A percentile compares a stretch with the other conserved stretches of the same genome.
Evolutionary conservation across 2,329 filamentous ascomycete genomes (phyloP).

Genomic region (Lasiodiplodia citricola): DNA sequence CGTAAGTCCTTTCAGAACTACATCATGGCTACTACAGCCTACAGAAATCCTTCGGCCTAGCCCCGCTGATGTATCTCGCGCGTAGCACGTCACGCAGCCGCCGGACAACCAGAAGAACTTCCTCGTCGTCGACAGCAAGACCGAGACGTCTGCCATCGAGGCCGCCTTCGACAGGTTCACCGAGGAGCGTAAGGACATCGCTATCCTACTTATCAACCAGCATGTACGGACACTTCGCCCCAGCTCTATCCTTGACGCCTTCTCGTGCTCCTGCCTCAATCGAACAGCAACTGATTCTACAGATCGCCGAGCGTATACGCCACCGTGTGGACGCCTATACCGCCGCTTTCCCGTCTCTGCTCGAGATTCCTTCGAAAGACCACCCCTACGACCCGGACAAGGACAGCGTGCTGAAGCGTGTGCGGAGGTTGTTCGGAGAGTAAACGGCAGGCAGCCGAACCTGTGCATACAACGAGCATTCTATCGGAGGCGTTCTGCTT

Average conservation of each 20-base stretch:
- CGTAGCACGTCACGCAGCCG: conserved; percentile 84
- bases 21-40: not conserved
- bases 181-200: conserved; percentile 90
- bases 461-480: conserved; percentile 1
- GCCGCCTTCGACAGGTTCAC: conserved; percentile 89
- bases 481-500: conserved; percentile 19
- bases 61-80: not conserved
- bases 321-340: conserved; percentile 89
- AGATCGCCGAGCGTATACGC: conserved; percentile 95
- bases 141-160: conserved; percentile 86
- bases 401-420: conserved; percentile 92
- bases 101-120: conserved; percentile 97
- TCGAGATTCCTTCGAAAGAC: conserved; percentile 98
- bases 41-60: not conserved
- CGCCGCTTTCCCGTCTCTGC: conserved; percentile 91
- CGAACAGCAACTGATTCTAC: conserved; percentile 25
- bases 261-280: not conserved
- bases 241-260: conserved; percentile 52
- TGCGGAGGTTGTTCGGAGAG: conserved; percentile 75
- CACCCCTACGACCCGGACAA: conserved; percentile 99
- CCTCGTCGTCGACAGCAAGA: conserved; percentile 93
- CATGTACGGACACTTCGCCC: conserved; percentile 66
- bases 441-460: conserved; percentile 46
- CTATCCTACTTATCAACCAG: conserved; percentile 95
- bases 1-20: conserved; percentile 58